Base-by-base conservation (phyloP, 1,139 yeast genomes). In the Sugiyamaella grinbergsii region DNA sequence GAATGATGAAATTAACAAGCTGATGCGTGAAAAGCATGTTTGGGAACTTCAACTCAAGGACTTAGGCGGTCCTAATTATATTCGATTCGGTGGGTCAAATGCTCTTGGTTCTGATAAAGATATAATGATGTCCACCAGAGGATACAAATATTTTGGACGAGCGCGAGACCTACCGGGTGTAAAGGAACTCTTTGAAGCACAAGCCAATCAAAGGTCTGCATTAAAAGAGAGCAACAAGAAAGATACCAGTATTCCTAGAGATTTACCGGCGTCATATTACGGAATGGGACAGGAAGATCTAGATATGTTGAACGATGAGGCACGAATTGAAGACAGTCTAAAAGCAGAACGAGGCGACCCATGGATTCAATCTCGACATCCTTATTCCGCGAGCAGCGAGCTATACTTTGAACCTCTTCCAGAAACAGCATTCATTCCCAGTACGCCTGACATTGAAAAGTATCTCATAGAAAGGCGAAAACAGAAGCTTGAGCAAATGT, bases 91-190 rank as follows among this genome's bases (percentile, higher is more conserved):
- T 15, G 33, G 43, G n/a, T 39, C 41, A 11, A 18, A 38, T 10
- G 33, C 20, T 11, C 10, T 32, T 18, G 29, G 22, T 11, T 26
- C 32, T 8, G 37, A 33, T 16, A 32, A 29, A 42, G 50, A 41
- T 22, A 24, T 26, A 11, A 33, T 47, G 46, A 47, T 67, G 6
- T 58, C 63, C 2, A 64, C 73, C 13, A 71, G 80, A 46, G 87
- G 90, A 1, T 82, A 81, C 60, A 70, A 86, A 56, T 90, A 87
- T 66, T 90, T 81, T 69, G 97, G 97, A 0, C 69, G 96, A 44
- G 96, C 96, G 0, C 76, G 80, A 49, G 94, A 88, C 42, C 69
- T 90, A 11, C 87, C 91, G 0, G 96, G 88, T 58, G 91, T 85
- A 3, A 77, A 79, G 54, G 77, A 78, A 54, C 58, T 81, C 31